A percentile compares a stretch with the other conserved stretches of the same genome.
phyloP scores from a whole-genome alignment of 192 early-diverging fungal species.

The Coemansia sp. region DNA sequence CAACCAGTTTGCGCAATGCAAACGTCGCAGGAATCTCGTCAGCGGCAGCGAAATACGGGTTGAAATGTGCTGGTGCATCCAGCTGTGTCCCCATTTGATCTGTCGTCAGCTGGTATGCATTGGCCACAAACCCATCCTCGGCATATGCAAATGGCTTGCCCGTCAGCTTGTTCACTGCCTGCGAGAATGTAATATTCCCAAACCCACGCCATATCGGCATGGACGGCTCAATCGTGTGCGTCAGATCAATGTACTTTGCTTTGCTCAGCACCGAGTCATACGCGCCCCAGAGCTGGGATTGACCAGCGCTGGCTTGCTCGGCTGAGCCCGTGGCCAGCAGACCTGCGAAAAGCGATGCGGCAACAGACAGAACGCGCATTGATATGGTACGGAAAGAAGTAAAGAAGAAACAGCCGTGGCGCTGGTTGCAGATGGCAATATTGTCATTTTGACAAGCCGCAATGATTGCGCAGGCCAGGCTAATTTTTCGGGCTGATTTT shows the following conservation, averaged over 20 bases:
- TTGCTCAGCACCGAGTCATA: constrained; percentile 27
- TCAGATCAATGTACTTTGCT: constrained; percentile 51
- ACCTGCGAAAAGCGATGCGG: not conserved
- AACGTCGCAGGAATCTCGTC: constrained; percentile 54
- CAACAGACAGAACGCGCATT: not conserved
- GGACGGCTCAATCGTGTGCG: constrained; percentile 52
- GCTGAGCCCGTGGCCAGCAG: not conserved
- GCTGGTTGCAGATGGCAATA: not conserved
- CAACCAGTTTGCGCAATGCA: constrained; percentile 53
- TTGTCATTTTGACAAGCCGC: not conserved
- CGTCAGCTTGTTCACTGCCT: constrained; percentile 37
- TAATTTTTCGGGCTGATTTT: not conserved
- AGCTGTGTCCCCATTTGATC: constrained; percentile 58
- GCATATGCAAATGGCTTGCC: constrained; percentile 46
- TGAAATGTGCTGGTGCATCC: constrained; percentile 54
- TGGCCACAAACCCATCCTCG: constrained; percentile 47
- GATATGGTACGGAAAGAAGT: not conserved
- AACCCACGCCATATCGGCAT: constrained; percentile 58
- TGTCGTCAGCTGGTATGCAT: constrained; percentile 51
- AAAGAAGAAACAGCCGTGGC: not conserved
- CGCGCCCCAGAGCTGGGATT: constrained; percentile 18
- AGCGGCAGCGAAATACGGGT: constrained; percentile 37
- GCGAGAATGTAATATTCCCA: constrained; percentile 49
- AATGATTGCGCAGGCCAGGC: not conserved
- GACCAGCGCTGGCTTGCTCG: not conserved